These are phyloP conservation scores for Noccaea bulbosa DNA, from an alignment of 345 rosid species.

Conservation along the genomic window DNA sequence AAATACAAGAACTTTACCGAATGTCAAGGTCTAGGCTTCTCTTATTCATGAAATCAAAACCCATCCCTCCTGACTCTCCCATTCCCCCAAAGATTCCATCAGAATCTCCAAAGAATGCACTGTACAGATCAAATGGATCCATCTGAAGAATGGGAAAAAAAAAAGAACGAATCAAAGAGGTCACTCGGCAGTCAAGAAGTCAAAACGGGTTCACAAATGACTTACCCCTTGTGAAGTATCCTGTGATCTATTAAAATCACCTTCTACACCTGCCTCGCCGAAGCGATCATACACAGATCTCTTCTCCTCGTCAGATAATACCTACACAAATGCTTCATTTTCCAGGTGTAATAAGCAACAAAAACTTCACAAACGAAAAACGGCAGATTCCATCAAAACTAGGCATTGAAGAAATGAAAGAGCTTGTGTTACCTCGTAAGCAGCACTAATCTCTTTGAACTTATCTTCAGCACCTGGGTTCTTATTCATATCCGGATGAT, in stretches of 20 bases:
- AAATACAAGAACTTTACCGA: conserved; percentile 44
- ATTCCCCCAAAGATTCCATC: conserved; percentile 68
- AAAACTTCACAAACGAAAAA: neutral
- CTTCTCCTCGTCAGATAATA: conserved; percentile 92
- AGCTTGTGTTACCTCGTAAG: conserved; percentile 72
- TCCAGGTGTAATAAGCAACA: conserved; percentile 37
- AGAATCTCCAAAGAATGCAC: conserved; percentile 81
- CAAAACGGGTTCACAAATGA: neutral
- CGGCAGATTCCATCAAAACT: neutral
- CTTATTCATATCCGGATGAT: conserved; percentile 89
- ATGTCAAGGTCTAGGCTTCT: conserved; percentile 70
- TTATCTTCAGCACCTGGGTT: conserved; percentile 85
- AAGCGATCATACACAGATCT: conserved; percentile 84
- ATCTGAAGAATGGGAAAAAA: conserved; percentile 49
- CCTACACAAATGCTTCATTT: conserved; percentile 64
- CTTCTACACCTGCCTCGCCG: conserved; percentile 79
- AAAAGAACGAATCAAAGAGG: conserved; percentile 2
- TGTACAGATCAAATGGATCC: conserved; percentile 84
- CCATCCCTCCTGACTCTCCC: conserved; percentile 59
- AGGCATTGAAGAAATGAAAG: neutral
- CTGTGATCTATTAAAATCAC: conserved; percentile 58
- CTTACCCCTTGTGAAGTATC: conserved; percentile 63
- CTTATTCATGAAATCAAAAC: conserved; percentile 59
- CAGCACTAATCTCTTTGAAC: conserved; percentile 96
- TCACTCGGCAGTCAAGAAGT: neutral